Evolutionary conservation across 1,139 yeast species (phyloP), one percentile per base, ranked within the genome.

Genomic region (Sugiyamaella sp.): DNA sequence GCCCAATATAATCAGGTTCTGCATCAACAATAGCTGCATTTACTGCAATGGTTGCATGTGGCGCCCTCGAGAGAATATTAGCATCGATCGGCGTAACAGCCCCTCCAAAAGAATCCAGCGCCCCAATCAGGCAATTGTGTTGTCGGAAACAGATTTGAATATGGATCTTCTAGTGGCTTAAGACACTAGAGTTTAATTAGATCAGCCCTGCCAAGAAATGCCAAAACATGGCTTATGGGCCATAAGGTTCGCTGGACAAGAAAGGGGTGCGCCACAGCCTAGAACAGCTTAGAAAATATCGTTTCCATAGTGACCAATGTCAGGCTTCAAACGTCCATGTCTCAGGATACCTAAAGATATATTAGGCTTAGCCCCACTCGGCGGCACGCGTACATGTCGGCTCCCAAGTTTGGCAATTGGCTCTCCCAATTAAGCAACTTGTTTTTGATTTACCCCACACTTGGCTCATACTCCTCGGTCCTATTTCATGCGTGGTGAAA

Each of bases 371-470:
- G 35, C 35, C 35, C 35, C 35, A 29, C 35, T 29, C n/a, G 35
- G 35, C 35, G 35, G 35, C 35, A 29, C 14, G 35, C 35, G 14
- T 29, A 8, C 14, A 29, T 29, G 14, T 29, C n/a, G 4, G n/a
- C 6, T 27, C 19, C 43, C 14, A n/a, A 21, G 43, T 39, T 22
- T 20, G 43, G 43, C 20, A n/a, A n/a, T 16, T 39, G 22, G 20
- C 29, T 39, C 22, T 39, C 43, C 43, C 16, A 6, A 39, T 39
- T 39, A 39, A 39, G 43, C 43, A 39, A 20, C 19, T 21, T 22
- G 27, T 24, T 21, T 6, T n/a, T n/a, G n/a, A n/a, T 4, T 39
- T 39, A 39, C 43, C 43, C 43, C 43, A 24, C 43, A 39, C 25
- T 21, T 16, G 16, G 12, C 4, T 4, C 10, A 9, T 4, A 21